Evolutionary conservation across 805 yeast species (phyloP), one percentile per base, ranked within the genome.

Genomic region (Monosporozyma servazzii): DNA sequence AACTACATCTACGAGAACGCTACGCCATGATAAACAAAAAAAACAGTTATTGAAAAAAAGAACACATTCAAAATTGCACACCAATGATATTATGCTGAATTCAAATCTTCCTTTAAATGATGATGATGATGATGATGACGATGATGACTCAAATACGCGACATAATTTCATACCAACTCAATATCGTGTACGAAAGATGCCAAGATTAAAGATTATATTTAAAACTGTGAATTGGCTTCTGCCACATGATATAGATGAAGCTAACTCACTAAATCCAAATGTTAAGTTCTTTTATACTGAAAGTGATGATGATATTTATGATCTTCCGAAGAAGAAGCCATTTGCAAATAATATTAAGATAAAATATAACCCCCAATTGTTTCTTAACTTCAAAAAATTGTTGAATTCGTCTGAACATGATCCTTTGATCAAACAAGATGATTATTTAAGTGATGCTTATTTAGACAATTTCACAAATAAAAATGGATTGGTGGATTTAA

Each of bases 191-290:
- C 17, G 15, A 25, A 23, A 53, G 51, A 44, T 33, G 47, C 31
- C 51, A 31, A 45, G 45, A 17, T 40, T 48, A 8, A 48, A 42
- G 18, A 33, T 37, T 48, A 46, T 37, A 8, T 46, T 46, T 27
- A 45, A 30, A 33, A 30, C 45, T 13, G 17, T 33, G 11, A 45
- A 40, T 17, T 53, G 58, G 58, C 36, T 29, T 18, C 31, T 60
- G 29, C 60, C 62, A 2, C 36, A 37, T 27, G 41, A 39, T 8
- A 30, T 55, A n/a, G 54, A 48, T 13, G 58, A 53, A 13, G 58
- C 60, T 18, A 60, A 64, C 46, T 39, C 31, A 11, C 47, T 63
- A 23, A 70, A 67, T 50, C 58, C 60, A 2, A 56, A 61, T 46
- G 59, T 68, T 2, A 58, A 29, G 60, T 56, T 29, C 41, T 56